Conservation (phyloP, 495 filamentous ascomycete genomes). For the Cenococcum geophilum region DNA sequence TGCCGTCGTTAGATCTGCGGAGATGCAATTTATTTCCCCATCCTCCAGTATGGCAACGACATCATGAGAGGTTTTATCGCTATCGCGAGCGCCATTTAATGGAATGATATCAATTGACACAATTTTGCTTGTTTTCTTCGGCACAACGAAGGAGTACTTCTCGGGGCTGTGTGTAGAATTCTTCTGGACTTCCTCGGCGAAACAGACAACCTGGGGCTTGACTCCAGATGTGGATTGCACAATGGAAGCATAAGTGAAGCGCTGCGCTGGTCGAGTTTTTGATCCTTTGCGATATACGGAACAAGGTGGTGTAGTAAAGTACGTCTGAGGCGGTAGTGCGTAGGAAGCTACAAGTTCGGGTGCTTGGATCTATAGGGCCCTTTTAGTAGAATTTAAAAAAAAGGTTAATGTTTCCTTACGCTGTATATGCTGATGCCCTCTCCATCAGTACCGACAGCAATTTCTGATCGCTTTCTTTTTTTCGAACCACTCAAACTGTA, state of each 20-base stretch:
- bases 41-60: slow-evolving; percentile 37
- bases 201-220: slow-evolving; percentile 37
- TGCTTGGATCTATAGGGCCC: slow-evolving; percentile 57
- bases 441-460: slow-evolving; percentile 81
- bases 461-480: slow-evolving; percentile 81
- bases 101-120: slow-evolving; percentile 26
- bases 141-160: slow-evolving; percentile 17
- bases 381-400: not conserved
- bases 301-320: slow-evolving; percentile 68
- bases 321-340: slow-evolving; percentile 72
- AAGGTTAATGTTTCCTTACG: slow-evolving; percentile 45
- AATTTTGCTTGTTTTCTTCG: slow-evolving; percentile 5
- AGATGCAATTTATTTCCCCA: slow-evolving; percentile 49
- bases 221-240: slow-evolving; percentile 12
- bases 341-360: slow-evolving; percentile 80
- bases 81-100: slow-evolving; percentile 15
- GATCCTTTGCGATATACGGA: slow-evolving; percentile 59
- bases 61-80: slow-evolving; percentile 32
- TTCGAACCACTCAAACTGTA: slow-evolving; percentile 62
- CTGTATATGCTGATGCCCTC: slow-evolving; percentile 91
- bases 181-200: slow-evolving; percentile 25
- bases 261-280: slow-evolving; percentile 46
- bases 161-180: slow-evolving; percentile 11
- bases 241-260: slow-evolving; percentile 65
- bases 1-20: slow-evolving; percentile 41